Evolutionary conservation across 352 stramenopile genomes (phyloP), one percentile per base, ranked within the genome.

Genomic region (Globisporangium barbulae): DNA sequence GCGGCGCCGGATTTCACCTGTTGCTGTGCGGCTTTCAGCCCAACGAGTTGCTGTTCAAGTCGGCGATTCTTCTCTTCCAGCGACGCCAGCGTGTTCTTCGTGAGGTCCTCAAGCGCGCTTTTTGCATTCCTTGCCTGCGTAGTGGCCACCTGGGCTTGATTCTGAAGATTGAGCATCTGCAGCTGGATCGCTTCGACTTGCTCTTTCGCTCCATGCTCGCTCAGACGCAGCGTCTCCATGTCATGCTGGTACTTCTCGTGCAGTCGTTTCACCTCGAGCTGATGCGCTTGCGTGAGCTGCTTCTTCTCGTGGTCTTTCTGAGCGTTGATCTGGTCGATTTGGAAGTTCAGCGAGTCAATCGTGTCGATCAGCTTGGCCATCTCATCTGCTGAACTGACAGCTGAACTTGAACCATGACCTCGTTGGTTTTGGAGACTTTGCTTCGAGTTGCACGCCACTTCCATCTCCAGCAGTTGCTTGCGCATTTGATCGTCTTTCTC

Each of bases 31-130:
- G 71, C 37, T 41, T 76, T 82, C 7, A 83, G 41, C 7, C 83
- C 78, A 3, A 70, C 61, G 5, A 89, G 0, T 59, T 93, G 80
- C 2, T 77, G 72, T 33, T 90, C 79, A 1, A 91, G 49, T 12
- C 77, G 77, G 7, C 76, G 75, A 48, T 87, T 89, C 59, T 85
- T 91, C 49, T 90, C 81, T 67, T 93, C 82, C 0, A 93, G 52
- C 1, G 61, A 58, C 5, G 73, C 61, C 2, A 94, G 33, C 61
- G 76, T 80, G 41, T 70, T 82, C 47, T 78, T 79, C 0, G 63
- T 75, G 19, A 90, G 50, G 10, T 92, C 83, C 3, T 87, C 79
- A 0, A 93, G 65, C 0, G 76, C 67, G 7, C 71, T 67, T 15
- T 79, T 82, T 5, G 79, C 67, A 39, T 69, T 79, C 47, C 78